Percentiles rank a stretch among this genome's conserved stretches.
Evolutionary conservation across 768 basidiomycete species (phyloP).

Genomic region (Auricularia sp.): DNA sequence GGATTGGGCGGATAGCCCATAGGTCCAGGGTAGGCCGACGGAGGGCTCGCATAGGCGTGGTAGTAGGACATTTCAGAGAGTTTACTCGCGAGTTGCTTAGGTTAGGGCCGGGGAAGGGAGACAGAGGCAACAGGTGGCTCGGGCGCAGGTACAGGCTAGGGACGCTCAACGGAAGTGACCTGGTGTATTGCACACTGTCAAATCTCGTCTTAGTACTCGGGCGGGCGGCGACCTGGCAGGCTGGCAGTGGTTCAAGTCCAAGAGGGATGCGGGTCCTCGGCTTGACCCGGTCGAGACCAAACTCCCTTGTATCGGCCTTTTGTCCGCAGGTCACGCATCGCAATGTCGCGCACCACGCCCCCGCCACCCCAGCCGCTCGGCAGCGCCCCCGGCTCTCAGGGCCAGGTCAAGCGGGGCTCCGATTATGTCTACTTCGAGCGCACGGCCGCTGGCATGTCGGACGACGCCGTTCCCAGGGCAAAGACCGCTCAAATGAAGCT

Average conservation of each 20-base stretch:
- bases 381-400: background rate
- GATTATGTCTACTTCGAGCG: constrained; percentile 96
- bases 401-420: constrained; percentile 7
- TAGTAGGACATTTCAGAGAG: background rate
- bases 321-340: no score
- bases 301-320: background rate
- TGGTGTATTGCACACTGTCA: background rate
- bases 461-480: constrained; percentile 71
- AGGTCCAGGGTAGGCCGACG: background rate
- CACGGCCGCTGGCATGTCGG: constrained; percentile 63
- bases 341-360: constrained; percentile 1
- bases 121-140: background rate
- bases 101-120: background rate
- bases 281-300: background rate
- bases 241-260: background rate
- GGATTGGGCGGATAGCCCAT: background rate
- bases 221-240: background rate
- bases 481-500: constrained; percentile 91
- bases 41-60: background rate
- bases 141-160: background rate
- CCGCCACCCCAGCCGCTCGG: background rate
- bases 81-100: background rate
- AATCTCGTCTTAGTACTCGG: background rate
- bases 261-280: background rate
- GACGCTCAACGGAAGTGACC: background rate